phyloP scores from a whole-genome alignment of 129 eudicot genomes.

The Centaurea solstitialis region DNA sequence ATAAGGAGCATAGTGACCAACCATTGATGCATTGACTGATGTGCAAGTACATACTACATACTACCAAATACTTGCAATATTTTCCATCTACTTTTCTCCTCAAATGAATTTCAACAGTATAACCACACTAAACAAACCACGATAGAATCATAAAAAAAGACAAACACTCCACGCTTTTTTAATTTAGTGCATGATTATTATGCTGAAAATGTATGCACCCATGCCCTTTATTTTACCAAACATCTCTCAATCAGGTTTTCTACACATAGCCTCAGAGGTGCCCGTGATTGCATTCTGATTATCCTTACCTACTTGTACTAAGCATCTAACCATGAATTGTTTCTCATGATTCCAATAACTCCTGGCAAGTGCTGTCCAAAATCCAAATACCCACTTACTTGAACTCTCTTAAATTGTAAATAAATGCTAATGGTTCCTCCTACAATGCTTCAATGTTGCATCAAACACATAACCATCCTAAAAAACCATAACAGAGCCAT shows the following conservation, averaged over 20 bases:
- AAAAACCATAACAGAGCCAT: neutral
- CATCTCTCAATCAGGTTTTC: neutral
- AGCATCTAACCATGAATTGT: neutral
- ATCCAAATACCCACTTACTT: neutral
- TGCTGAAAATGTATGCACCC: neutral
- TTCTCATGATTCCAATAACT: neutral
- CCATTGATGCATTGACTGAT: neutral
- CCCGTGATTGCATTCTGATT: neutral
- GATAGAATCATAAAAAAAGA: neutral
- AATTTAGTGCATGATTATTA: neutral
- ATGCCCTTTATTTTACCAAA: neutral
- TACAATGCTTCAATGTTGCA: neutral
- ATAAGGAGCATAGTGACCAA: neutral
- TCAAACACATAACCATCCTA: neutral
- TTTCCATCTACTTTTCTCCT: neutral
- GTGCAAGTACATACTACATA: neutral
- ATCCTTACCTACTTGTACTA: neutral
- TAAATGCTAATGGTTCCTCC: constrained; percentile 16
- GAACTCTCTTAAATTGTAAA: neutral
- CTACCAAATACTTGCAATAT: neutral
- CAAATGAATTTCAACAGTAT: neutral
- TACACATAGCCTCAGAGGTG: neutral
- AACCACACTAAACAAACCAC: neutral
- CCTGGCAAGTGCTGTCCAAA: neutral
- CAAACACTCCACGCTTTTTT: neutral